Evolutionary conservation across 805 yeast genomes (phyloP).

Genomic region (Candida patagonica): DNA sequence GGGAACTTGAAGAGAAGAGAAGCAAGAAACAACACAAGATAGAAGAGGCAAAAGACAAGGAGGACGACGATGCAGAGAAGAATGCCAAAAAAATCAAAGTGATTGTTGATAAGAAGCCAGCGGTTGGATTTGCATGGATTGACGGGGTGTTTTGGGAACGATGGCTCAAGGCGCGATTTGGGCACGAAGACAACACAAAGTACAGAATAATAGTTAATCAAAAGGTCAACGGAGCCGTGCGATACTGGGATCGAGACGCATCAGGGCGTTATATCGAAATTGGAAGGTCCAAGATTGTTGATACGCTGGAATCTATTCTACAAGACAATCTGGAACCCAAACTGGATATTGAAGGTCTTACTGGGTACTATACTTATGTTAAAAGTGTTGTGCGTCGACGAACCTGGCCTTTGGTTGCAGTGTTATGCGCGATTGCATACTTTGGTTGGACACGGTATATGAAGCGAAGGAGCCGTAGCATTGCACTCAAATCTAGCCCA

Average conservation of each 20-base stretch:
- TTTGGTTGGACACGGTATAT: too few species aligned
- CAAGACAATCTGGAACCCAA: constrained; percentile 10
- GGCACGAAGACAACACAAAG: constrained; percentile 11
- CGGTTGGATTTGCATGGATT: constrained; percentile 30
- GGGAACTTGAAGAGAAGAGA: constrained; percentile 22
- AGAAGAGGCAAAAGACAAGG: constrained; percentile 27
- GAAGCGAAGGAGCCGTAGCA: too few species aligned
- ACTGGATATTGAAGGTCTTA: constrained; percentile 5
- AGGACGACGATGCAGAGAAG: constrained; percentile 24
- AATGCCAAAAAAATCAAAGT: constrained; percentile 23
- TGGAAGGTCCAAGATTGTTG: constrained; percentile 18
- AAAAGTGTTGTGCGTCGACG: too few species aligned
- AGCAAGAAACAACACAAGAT: constrained; percentile 24
- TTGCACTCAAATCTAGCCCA: not conserved
- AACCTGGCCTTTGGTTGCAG: too few species aligned
- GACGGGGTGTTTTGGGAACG: constrained; percentile 27
- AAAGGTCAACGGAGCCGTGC: constrained; percentile 15
- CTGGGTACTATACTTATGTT: constrained; percentile 4
- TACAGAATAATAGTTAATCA: constrained; percentile 23
- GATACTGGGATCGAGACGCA: constrained; percentile 24
- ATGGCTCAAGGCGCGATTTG: constrained; percentile 25
- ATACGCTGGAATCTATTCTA: constrained; percentile 13
- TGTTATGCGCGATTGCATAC: too few species aligned
- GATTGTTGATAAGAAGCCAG: constrained; percentile 15
- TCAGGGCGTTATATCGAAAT: constrained; percentile 18